These are phyloP conservation scores for Candolleomyces efflorescens DNA, from an alignment of 768 basidiomycete genomes.

Conservation along the genomic window DNA sequence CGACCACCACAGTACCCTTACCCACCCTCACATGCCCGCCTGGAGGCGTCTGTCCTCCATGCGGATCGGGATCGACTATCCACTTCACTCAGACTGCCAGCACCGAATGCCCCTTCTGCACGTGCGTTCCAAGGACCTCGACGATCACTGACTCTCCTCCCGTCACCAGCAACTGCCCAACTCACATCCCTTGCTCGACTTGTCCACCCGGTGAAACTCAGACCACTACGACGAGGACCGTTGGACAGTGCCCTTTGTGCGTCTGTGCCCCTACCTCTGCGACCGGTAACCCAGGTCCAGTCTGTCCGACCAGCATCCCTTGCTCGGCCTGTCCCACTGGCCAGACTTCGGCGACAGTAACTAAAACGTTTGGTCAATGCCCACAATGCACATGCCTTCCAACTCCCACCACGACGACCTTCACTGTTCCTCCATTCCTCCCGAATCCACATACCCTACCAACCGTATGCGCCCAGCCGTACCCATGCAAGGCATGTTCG, in stretches of 20 bases:
- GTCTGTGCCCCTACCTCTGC: neutral
- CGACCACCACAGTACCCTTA: no score
- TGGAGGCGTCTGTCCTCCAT: neutral
- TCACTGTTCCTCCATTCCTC: no score
- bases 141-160: neutral
- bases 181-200: neutral
- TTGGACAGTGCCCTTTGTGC: neutral
- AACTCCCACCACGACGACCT: no score
- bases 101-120: neutral
- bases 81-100: neutral
- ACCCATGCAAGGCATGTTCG: no score
- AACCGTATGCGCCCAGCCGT: no score
- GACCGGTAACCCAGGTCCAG: neutral
- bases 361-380: neutral
- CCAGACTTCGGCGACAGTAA: no score
- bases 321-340: no score
- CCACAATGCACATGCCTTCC: constrained; percentile 3
- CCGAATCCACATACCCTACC: no score
- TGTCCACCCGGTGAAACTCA: neutral
- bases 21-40: neutral
- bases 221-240: neutral
- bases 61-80: neutral
- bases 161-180: neutral
- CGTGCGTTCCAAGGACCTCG: neutral
- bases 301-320: no score